phyloP scores from a whole-genome alignment of 352 stramenopile species.

The Pseudoperonospora humuli region DNA sequence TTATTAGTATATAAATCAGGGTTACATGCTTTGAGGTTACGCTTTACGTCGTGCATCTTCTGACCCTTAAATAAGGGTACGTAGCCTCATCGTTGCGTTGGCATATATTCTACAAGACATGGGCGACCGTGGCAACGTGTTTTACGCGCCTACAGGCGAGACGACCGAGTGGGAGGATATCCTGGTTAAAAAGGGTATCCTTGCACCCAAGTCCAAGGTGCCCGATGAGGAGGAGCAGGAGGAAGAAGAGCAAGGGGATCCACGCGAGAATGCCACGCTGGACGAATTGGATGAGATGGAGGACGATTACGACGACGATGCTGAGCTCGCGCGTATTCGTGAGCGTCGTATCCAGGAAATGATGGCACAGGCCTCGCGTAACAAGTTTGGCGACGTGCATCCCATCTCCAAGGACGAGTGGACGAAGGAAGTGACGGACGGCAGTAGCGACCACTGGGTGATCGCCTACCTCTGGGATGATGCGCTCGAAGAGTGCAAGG shows the following conservation, averaged over 20 bases:
- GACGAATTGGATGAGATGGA: conserved; percentile 84
- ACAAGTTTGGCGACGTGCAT: conserved; percentile 86
- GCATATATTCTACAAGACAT: conserved; percentile 9
- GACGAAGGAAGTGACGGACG: conserved; percentile 88
- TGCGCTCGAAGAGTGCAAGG: conserved; percentile 82
- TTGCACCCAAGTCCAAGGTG: conserved; percentile 85
- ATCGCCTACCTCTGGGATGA: conserved; percentile 88
- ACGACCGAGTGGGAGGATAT: conserved; percentile 89
- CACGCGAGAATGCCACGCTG: conserved; percentile 70
- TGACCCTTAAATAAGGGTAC: not conserved
- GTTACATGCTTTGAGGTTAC: not conserved
- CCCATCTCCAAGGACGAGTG: conserved; percentile 91
- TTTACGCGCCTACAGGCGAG: conserved; percentile 81
- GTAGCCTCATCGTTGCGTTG: too few relatives aligned
- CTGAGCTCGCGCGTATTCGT: conserved; percentile 67
- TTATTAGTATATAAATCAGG: not conserved
- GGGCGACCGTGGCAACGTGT: conserved; percentile 74
- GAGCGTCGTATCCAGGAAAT: conserved; percentile 83
- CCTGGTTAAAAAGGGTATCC: conserved; percentile 82
- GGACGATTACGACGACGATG: conserved; percentile 84
- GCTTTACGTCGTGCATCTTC: too few relatives aligned
- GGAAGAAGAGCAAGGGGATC: conserved; percentile 64
- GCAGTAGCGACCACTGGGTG: conserved; percentile 83
- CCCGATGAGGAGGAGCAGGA: conserved; percentile 61
- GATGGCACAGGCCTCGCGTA: conserved; percentile 70